These are phyloP conservation scores for Neurospora intermedia DNA, from an alignment of 495 filamentous ascomycete species.

Conservation along the genomic window DNA sequence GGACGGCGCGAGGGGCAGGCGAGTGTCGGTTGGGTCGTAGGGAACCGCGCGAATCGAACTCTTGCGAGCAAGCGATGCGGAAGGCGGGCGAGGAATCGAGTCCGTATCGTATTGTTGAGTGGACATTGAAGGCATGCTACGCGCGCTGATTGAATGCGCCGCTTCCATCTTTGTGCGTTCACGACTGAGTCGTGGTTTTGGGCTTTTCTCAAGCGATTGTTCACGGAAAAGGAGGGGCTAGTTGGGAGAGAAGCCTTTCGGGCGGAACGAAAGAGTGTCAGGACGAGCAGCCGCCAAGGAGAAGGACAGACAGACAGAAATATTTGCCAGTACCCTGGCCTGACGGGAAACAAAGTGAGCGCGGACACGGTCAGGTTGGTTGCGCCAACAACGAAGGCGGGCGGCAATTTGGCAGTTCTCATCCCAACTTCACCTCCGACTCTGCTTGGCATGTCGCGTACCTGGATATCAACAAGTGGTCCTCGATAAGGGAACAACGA, in stretches of 20 bases:
- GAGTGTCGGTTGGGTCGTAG: constrained; percentile 2
- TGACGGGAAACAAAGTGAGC: background rate
- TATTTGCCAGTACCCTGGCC: background rate
- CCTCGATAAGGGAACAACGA: background rate
- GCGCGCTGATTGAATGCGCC: background rate
- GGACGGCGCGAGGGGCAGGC: background rate
- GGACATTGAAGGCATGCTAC: background rate
- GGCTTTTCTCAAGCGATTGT: background rate
- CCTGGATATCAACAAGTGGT: background rate
- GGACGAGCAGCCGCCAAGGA: background rate
- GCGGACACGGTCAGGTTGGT: background rate
- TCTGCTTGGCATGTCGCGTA: background rate
- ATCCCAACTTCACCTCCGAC: background rate
- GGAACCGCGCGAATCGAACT: constrained; percentile 9
- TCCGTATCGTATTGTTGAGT: background rate
- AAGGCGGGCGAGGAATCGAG: background rate
- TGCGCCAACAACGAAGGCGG: background rate
- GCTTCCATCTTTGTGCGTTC: background rate
- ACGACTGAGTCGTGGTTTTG: background rate
- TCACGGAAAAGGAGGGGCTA: background rate
- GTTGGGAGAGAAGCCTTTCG: background rate
- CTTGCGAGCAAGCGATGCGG: background rate
- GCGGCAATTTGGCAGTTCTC: background rate
- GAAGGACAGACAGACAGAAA: no score
- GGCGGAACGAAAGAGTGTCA: background rate